Base-by-base conservation (phyloP, 768 basidiomycete genomes). In the Amanita fuliginea region DNA sequence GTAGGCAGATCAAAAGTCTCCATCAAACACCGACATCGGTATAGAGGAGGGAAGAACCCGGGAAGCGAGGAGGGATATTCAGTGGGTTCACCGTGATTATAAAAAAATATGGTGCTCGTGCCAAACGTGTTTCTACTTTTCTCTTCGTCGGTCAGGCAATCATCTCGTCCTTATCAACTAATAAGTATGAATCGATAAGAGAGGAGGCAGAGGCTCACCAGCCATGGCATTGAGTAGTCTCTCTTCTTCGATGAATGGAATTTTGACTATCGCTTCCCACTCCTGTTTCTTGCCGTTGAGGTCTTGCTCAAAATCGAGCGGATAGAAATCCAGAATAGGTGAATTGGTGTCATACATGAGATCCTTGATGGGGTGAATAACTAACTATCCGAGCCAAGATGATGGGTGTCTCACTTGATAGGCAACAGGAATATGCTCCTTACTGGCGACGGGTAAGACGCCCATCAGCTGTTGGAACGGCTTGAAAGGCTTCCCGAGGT, bases 391-490 rank as follows among this genome's bases (percentile, higher is more conserved):
- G 11, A 8, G 35, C 24, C 19, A n/a, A 24, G 11, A 44, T 18
- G 6, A 9, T 24, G 28, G n/a, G 51, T 45, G 37, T 62, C 74
- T 41, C 56, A 94, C 92, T 70, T 78, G 76, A 64, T 85, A 98
- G 0, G 91, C 87, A n/a, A 62, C 30, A 0, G 96, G 96, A 47
- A 99, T 82, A 51, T 87, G 86, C 22, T 88, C 87, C 65, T 75
- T 83, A 65, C 92, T 95, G 1, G 93, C 93, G 6, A 77, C 80
- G 0, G 96, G 96, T 28, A 99, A 67, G 18, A 99, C 96, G 53
- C 96, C 95, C 96, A 99, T 98, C 35, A 99, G 72, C 60, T 99
- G 96, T 62, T 98, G 85, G 60, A 83, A 98, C 1, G 96, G 95
- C 50, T 68, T 77, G 73, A 98, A 98, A 0, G 96, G 96, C 53